Conservation (phyloP, 2,329 filamentous ascomycete species). For the Cryphonectria japonica region DNA sequence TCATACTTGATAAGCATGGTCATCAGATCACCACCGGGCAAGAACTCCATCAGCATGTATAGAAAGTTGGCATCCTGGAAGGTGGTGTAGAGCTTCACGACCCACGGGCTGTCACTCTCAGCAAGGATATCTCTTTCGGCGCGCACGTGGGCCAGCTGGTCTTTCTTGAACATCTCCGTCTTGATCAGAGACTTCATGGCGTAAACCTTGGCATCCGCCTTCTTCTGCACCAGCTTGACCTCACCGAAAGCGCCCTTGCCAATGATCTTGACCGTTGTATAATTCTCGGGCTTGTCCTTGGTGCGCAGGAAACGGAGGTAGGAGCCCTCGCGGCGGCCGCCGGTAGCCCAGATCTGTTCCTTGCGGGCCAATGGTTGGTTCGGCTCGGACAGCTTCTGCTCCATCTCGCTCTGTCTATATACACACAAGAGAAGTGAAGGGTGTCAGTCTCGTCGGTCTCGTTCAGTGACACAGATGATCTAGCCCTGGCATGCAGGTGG, state of each 20-base stretch:
- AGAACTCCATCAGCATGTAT: constrained; percentile 99
- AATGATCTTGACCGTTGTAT: constrained; percentile 95
- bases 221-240: constrained; percentile 96
- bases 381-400: constrained; percentile 80
- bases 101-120: constrained; percentile 99
- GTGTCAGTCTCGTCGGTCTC: background rate
- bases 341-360: constrained; percentile 81
- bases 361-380: constrained; percentile 76
- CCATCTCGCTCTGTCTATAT: constrained; percentile 84
- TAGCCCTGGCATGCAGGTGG: background rate
- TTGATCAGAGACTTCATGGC: constrained; percentile 98
- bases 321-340: constrained; percentile 85
- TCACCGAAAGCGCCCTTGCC: constrained; percentile 99
- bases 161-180: constrained; percentile 99
- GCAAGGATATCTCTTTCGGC: constrained; percentile 97
- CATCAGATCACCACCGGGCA: constrained; percentile 98
- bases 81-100: constrained; percentile 96
- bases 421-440: background rate
- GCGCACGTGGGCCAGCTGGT: constrained; percentile 95
- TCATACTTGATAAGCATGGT: constrained; percentile 99
- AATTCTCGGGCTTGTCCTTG: constrained; percentile 91
- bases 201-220: constrained; percentile 94
- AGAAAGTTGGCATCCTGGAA: constrained; percentile 97
- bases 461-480: background rate
- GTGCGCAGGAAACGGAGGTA: constrained; percentile 94